Evolutionary conservation across 768 basidiomycete species (phyloP).

Genomic region (Mycena vitilis): DNA sequence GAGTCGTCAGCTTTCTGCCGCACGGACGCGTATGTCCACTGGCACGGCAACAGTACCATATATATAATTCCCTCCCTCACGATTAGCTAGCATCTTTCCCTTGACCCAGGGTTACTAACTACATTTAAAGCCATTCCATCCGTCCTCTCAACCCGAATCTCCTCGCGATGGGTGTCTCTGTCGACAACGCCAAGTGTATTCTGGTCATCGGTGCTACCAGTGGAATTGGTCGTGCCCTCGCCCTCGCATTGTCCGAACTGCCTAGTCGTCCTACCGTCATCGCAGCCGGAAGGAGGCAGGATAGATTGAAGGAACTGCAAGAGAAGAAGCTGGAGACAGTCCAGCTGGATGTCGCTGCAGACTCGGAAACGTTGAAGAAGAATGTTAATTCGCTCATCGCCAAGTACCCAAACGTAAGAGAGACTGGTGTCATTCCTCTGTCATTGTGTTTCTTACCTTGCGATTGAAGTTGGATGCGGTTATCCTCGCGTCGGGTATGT

Average conservation of each 20-base stretch:
- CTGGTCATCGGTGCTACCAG: slow-evolving; percentile 69
- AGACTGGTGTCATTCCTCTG: background rate
- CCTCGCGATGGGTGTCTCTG: slow-evolving; percentile 42
- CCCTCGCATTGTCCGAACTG: slow-evolving; percentile 59
- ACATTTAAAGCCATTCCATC: background rate
- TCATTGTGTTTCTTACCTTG: background rate
- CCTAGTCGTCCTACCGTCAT: slow-evolving; percentile 46
- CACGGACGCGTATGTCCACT: too few relatives aligned
- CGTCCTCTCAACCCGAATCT: background rate
- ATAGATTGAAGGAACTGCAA: slow-evolving; percentile 63
- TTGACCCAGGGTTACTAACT: slow-evolving; percentile 23
- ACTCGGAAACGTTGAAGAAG: slow-evolving; percentile 50
- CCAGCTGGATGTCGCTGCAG: slow-evolving; percentile 57
- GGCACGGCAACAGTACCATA: too few relatives aligned
- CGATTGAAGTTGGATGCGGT: slow-evolving; percentile 63
- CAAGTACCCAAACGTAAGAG: slow-evolving; percentile 61
- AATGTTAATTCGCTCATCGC: slow-evolving; percentile 55
- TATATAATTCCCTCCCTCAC: too few relatives aligned
- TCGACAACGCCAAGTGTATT: slow-evolving; percentile 61
- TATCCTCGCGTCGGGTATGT: slow-evolving; percentile 56
- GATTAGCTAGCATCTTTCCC: background rate
- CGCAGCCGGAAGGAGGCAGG: slow-evolving; percentile 40
- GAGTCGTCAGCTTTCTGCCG: too few relatives aligned
- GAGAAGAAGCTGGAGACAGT: slow-evolving; percentile 54
- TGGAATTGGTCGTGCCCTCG: slow-evolving; percentile 69